Evolutionary conservation across 192 early-diverging fungal species (phyloP).

Genomic region (Coemansia aciculifera): DNA sequence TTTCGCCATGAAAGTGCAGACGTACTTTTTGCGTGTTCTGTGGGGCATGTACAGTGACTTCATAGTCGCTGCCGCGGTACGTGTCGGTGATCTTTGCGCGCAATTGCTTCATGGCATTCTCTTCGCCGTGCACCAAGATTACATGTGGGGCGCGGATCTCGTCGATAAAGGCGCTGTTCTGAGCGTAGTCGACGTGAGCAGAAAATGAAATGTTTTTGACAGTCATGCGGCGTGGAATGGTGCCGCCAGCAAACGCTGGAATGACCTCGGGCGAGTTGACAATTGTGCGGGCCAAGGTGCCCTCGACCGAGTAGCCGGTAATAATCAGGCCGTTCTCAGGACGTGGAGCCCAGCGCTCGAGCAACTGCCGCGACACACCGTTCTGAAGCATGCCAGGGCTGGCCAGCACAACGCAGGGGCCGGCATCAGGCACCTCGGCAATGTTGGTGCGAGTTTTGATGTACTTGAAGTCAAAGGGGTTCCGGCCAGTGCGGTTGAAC

Average conservation of each 20-base stretch:
- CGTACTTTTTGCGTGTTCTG: constrained; percentile 86
- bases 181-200: constrained; percentile 95
- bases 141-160: constrained; percentile 90
- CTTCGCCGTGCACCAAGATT: constrained; percentile 94
- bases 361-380: constrained; percentile 90
- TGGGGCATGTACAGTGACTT: constrained; percentile 84
- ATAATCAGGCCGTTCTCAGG: constrained; percentile 91
- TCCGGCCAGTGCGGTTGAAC: constrained; percentile 68
- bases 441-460: constrained; percentile 87
- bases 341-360: constrained; percentile 94
- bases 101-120: constrained; percentile 90
- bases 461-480: constrained; percentile 97
- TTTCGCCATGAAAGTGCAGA: constrained; percentile 93
- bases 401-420: constrained; percentile 98
- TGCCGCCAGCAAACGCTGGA: constrained; percentile 73
- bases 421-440: constrained; percentile 87
- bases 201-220: constrained; percentile 97
- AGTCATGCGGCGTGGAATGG: constrained; percentile 75
- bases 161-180: constrained; percentile 96
- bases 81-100: constrained; percentile 81
- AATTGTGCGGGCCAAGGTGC: constrained; percentile 82
- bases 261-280: constrained; percentile 89
- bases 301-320: constrained; percentile 97
- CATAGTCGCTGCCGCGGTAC: constrained; percentile 76
- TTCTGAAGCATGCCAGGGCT: constrained; percentile 98